Evolutionary conservation across 441 rosid genomes (phyloP).

Genomic region (Populus hybrid): DNA sequence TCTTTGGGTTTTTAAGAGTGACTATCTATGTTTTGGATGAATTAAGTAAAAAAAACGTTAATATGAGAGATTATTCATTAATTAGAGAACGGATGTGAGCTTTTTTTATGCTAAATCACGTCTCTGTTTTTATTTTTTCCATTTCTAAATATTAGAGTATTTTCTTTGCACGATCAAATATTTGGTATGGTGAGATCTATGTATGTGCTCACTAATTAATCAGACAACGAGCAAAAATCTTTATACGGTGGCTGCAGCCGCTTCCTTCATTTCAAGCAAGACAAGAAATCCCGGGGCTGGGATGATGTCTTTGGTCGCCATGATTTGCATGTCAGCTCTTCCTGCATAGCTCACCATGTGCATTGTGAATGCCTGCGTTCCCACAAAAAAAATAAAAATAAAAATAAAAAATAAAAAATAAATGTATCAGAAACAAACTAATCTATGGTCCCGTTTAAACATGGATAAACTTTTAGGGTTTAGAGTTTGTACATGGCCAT

Average conservation of each 20-base stretch:
- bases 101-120: too few relatives aligned
- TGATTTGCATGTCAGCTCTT: constrained; percentile 52
- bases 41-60: too few relatives aligned
- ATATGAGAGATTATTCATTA: too few relatives aligned
- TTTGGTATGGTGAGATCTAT: not conserved
- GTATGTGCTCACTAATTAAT: not conserved
- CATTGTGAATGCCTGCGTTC: constrained; percentile 51
- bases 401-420: too few relatives aligned
- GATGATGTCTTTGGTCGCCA: constrained; percentile 59
- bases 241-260: constrained; percentile 21
- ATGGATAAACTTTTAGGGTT: not conserved
- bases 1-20: too few relatives aligned
- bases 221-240: not conserved
- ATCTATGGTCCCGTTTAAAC: not conserved
- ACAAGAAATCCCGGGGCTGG: constrained; percentile 63
- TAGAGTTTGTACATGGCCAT: constrained; percentile 39
- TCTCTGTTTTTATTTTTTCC: too few relatives aligned
- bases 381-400: constrained; percentile 3
- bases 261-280: constrained; percentile 53
- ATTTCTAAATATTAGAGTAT: too few relatives aligned
- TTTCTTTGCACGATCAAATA: too few relatives aligned
- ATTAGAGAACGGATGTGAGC: too few relatives aligned
- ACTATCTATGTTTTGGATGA: too few relatives aligned
- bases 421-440: not conserved
- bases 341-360: constrained; percentile 68